These are phyloP conservation scores for Metschnikowia similis DNA, from an alignment of 805 yeast species.

Conservation along the genomic window DNA sequence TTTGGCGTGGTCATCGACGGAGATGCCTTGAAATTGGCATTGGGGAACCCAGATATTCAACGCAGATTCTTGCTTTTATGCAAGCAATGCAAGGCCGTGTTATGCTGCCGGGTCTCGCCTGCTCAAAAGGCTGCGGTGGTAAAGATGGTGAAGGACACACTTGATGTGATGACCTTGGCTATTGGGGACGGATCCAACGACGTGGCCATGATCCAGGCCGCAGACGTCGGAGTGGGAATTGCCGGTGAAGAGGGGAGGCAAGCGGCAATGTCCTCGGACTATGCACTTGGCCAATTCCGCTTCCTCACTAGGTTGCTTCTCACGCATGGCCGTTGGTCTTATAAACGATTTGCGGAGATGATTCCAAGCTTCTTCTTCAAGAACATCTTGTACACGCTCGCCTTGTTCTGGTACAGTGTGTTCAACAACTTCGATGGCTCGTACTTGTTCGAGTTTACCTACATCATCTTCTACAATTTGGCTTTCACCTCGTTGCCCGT, in stretches of 20 bases:
- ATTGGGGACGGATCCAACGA: constrained; percentile 88
- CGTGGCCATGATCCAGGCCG: constrained; percentile 85
- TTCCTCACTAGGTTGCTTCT: constrained; percentile 59
- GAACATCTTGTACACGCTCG: constrained; percentile 67
- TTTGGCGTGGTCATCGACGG: constrained; percentile 72
- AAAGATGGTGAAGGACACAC: constrained; percentile 54
- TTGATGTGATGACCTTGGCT: constrained; percentile 73
- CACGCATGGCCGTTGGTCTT: constrained; percentile 85
- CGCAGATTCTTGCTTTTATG: constrained; percentile 64
- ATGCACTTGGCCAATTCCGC: constrained; percentile 77
- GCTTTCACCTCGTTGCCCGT: constrained; percentile 80
- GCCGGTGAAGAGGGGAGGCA: constrained; percentile 87
- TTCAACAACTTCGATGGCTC: constrained; percentile 70
- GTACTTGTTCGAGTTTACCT: constrained; percentile 73
- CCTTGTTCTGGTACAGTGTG: constrained; percentile 75
- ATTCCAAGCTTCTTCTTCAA: constrained; percentile 75
- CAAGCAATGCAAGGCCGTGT: constrained; percentile 71
- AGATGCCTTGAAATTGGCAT: constrained; percentile 48
- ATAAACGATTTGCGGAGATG: constrained; percentile 70
- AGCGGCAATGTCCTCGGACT: constrained; percentile 84
- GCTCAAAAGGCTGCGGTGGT: constrained; percentile 79
- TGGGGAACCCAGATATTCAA: constrained; percentile 29
- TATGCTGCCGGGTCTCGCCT: constrained; percentile 82
- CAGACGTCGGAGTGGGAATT: constrained; percentile 81
- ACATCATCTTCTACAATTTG: constrained; percentile 71